Base-by-base conservation (phyloP, 805 yeast species). In the Yamadazyma ubonensis region DNA sequence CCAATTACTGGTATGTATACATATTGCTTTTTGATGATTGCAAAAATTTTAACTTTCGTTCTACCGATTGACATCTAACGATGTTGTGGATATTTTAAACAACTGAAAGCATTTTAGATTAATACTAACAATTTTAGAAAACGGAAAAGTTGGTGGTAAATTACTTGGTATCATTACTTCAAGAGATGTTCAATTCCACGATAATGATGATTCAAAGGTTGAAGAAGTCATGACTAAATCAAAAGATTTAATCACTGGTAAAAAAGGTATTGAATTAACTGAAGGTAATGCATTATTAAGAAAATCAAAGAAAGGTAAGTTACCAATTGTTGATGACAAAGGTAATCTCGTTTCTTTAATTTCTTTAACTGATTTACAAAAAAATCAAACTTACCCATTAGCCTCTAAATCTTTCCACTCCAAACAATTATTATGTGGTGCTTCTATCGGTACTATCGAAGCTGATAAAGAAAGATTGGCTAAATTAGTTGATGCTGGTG, bases 1-100 rank as follows among this genome's bases (percentile, higher is more conserved):
- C 99, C 99, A 53, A 96, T 93, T 64, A 93, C 99, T 69, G 96
- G 98, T 93, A 86, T 75, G 99, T 89, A 37, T n/a, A 27, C 21
- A 29, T 33, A 27, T 29, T 19, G 28, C 9, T 30, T 39, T 40
- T 29, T 42, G 48, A 45, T 32, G 32, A 36, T 48, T 44, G 23
- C 10, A 36, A 21, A 32, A 20, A 63, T 61, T 64, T 75, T 86
- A 89, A 91, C 98, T 91, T 91, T 91, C 99, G 98, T 91, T 91
- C 99, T 91, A 83, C 98, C 96, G 96, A 83, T 61, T 42, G 63
- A 58, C 95, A 84, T 86, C 93, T 81, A 82, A 84, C 95, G 93
- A 89, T 86, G 95, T 78, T 88, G 96, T 69, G 95, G 97, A 89
- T 54, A 83, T 62, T 19, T 39, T 26, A 17, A 14, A 14, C 39